phyloP scores from a whole-genome alignment of 371 early-diverging fungal genomes.

The Mortierella sp. region DNA sequence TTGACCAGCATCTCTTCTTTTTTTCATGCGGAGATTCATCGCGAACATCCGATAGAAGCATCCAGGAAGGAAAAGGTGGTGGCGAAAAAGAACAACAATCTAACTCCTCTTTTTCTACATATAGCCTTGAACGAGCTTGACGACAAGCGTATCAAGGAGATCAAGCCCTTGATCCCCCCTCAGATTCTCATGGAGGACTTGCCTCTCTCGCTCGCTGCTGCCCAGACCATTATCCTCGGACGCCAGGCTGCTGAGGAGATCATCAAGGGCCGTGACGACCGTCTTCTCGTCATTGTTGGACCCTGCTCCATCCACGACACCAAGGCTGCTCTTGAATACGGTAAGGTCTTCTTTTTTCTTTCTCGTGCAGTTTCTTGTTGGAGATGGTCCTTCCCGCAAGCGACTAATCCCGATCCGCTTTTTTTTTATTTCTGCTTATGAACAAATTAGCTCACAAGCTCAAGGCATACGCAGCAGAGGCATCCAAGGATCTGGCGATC shows the following conservation, averaged over 20 bases:
- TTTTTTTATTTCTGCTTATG: background rate
- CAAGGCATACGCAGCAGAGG: conserved; percentile 69
- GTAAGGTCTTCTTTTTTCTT: conserved; percentile 53
- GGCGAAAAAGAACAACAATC: background rate
- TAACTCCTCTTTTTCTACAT: background rate
- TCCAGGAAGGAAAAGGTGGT: background rate
- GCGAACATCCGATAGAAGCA: background rate
- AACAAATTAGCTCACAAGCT: conserved; percentile 64
- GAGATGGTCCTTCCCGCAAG: background rate
- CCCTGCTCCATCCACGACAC: conserved; percentile 96
- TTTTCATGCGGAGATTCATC: background rate
- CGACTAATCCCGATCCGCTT: background rate
- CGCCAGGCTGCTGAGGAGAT: conserved; percentile 79
- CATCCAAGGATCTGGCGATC: conserved; percentile 76
- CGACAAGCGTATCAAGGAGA: conserved; percentile 90
- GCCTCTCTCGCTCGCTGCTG: conserved; percentile 70
- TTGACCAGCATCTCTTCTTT: background rate
- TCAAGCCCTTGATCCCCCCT: conserved; percentile 94
- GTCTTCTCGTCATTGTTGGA: conserved; percentile 90
- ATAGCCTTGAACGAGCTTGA: conserved; percentile 92
- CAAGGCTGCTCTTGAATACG: conserved; percentile 88
- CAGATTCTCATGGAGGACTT: conserved; percentile 94
- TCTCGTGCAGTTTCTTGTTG: background rate
- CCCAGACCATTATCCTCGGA: conserved; percentile 65
- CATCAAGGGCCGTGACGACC: conserved; percentile 85